A percentile compares a stretch with the other conserved stretches of the same genome.
These are phyloP conservation scores for Rusavskia elegans DNA, from an alignment of 495 filamentous ascomycete species.

Conservation along the genomic window DNA sequence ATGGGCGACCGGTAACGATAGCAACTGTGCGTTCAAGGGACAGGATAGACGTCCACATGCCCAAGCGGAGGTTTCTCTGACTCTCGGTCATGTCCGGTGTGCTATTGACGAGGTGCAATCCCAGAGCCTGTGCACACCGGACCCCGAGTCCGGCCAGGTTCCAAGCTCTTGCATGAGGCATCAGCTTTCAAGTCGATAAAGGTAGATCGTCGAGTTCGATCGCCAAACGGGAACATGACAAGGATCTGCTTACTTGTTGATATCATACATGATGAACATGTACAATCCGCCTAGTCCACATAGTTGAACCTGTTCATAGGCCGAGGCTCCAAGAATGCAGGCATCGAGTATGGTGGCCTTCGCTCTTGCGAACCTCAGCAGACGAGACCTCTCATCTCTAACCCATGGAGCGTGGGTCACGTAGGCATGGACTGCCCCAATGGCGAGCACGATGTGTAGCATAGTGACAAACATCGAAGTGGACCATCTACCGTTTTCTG, in stretches of 20 bases:
- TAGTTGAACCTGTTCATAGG: slow-evolving; percentile 41
- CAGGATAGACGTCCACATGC: slow-evolving; percentile 47
- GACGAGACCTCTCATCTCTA: slow-evolving; percentile 32
- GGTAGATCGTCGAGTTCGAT: background rate
- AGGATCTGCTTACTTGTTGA: slow-evolving; percentile 33
- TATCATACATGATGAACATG: slow-evolving; percentile 37
- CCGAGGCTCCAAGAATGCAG: slow-evolving; percentile 30
- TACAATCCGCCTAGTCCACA: slow-evolving; percentile 43
- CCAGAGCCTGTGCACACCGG: slow-evolving; percentile 39
- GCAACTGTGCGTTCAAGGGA: slow-evolving; percentile 40
- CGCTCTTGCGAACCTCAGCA: slow-evolving; percentile 39
- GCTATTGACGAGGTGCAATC: slow-evolving; percentile 42
- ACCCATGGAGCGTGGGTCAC: slow-evolving; percentile 28
- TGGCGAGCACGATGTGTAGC: slow-evolving; percentile 48
- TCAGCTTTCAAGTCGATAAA: slow-evolving; percentile 2
- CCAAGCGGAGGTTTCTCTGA: slow-evolving; percentile 39
- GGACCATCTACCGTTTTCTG: slow-evolving; percentile 30
- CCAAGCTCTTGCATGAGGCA: slow-evolving; percentile 35
- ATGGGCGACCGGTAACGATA: slow-evolving; percentile 44
- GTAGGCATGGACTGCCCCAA: slow-evolving; percentile 35
- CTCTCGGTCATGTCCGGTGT: slow-evolving; percentile 28
- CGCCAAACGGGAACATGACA: background rate
- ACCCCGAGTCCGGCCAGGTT: slow-evolving; percentile 40
- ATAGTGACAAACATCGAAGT: slow-evolving; percentile 21
- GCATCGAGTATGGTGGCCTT: slow-evolving; percentile 34